These are phyloP conservation scores for Podosphaera xanthii DNA, from an alignment of 2,329 filamentous ascomycete species.

Conservation along the genomic window DNA sequence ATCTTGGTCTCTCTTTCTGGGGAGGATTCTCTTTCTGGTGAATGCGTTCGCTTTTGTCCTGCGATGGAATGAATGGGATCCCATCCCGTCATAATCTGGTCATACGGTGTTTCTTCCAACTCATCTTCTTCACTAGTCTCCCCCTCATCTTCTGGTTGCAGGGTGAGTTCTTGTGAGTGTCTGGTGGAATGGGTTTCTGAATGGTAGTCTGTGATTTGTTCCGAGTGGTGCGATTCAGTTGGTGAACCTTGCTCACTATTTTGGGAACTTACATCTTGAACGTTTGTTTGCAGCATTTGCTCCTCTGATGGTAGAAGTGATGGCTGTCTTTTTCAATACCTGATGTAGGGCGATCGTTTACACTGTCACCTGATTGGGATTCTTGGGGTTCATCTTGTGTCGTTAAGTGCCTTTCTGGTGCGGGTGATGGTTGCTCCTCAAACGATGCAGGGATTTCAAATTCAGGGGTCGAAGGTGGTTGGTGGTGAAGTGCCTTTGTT, in stretches of 20 bases:
- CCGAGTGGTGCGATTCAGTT: not conserved
- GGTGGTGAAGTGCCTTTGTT: not conserved
- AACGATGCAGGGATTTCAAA: not conserved
- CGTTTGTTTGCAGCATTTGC: no score
- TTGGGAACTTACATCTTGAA: no score
- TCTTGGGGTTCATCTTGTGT: not conserved
- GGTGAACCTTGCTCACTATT: no score
- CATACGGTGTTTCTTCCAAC: no score
- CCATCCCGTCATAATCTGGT: no score
- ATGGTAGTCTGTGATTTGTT: not conserved
- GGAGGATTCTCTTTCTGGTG: no score
- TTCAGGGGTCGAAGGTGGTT: not conserved
- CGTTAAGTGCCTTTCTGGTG: not conserved
- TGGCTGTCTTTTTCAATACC: not conserved
- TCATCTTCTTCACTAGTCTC: not conserved
- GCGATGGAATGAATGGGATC: no score
- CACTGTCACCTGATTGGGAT: not conserved
- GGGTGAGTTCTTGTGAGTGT: not conserved
- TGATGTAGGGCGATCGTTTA: not conserved
- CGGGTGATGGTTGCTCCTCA: not conserved
- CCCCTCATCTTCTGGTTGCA: not conserved
- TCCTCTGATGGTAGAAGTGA: not conserved
- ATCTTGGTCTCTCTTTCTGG: no score
- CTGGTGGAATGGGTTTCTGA: not conserved
- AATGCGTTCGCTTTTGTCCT: no score